A percentile compares a stretch with the other conserved stretches of the same genome.
Conservation (phyloP, 2,329 filamentous ascomycete species). For the Xylariaceae sp. region DNA sequence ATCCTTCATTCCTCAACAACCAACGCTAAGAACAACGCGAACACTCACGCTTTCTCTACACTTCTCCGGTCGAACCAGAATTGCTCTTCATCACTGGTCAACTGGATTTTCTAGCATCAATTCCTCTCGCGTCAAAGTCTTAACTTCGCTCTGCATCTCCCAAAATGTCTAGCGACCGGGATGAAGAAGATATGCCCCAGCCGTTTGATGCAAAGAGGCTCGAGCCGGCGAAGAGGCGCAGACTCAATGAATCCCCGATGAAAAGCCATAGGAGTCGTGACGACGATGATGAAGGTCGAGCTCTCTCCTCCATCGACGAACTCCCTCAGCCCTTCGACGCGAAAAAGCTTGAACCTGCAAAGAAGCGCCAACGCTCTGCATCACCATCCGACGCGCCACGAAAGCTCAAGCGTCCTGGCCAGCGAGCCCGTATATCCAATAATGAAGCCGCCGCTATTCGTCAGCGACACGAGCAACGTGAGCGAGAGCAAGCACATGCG, state of each 20-base stretch:
- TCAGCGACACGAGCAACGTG: constrained; percentile 55
- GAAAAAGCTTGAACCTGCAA: constrained; percentile 52
- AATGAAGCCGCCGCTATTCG: constrained; percentile 63
- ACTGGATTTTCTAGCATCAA: neutral
- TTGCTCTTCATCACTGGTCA: neutral
- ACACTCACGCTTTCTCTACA: neutral
- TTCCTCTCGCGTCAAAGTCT: neutral
- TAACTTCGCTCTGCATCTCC: neutral
- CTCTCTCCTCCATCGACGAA: constrained; percentile 34
- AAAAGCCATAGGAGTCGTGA: constrained; percentile 27
- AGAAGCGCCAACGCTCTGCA: constrained; percentile 51
- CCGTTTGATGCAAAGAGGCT: constrained; percentile 40
- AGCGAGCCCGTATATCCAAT: constrained; percentile 61
- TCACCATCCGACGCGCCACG: constrained; percentile 47
- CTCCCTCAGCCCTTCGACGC: constrained; percentile 58
- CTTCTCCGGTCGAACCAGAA: neutral
- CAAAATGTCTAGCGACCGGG: constrained; percentile 33
- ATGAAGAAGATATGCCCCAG: constrained; percentile 34
- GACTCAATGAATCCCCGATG: constrained; percentile 34
- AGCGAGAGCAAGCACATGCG: constrained; percentile 37
- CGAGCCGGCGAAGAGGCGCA: constrained; percentile 38
- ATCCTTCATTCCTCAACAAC: neutral
- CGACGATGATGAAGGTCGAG: constrained; percentile 13
- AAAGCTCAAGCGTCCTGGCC: constrained; percentile 63
- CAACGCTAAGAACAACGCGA: neutral